A percentile compares a stretch with the other conserved stretches of the same genome.
Evolutionary conservation across 2,329 filamentous ascomycete genomes (phyloP).

Genomic region (Aspergillus ibericus): DNA sequence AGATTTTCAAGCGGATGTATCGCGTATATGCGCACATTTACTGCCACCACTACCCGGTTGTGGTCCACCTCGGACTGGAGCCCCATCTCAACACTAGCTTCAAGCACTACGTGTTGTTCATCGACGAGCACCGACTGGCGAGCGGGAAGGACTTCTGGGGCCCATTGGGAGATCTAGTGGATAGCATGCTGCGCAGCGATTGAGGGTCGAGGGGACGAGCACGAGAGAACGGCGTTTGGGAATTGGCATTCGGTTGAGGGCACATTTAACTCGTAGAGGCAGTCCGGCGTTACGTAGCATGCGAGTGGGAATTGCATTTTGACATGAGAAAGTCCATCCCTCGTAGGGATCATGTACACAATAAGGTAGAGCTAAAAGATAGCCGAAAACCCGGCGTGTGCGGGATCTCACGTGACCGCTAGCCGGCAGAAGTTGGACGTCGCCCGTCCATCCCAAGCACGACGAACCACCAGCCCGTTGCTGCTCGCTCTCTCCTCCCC

Average conservation of each 20-base stretch:
- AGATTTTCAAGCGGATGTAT: slow-evolving; percentile 99
- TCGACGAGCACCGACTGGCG: slow-evolving; percentile 91
- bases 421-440: slow-evolving; percentile 28
- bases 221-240: slow-evolving; percentile 16
- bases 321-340: neutral
- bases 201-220: slow-evolving; percentile 42
- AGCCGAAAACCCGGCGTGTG: slow-evolving; percentile 28
- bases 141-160: slow-evolving; percentile 98
- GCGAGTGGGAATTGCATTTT: neutral
- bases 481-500: slow-evolving; percentile 19
- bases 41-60: slow-evolving; percentile 98
- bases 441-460: slow-evolving; percentile 17
- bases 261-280: slow-evolving; percentile 4
- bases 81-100: slow-evolving; percentile 98
- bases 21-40: slow-evolving; percentile 99
- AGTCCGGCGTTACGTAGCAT: slow-evolving; percentile 4
- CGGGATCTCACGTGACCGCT: slow-evolving; percentile 30
- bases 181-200: slow-evolving; percentile 96
- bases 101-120: slow-evolving; percentile 99
- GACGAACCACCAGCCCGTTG: slow-evolving; percentile 14
- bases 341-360: no score
- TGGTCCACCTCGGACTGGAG: slow-evolving; percentile 91
- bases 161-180: slow-evolving; percentile 88
- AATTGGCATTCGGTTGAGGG: slow-evolving; percentile 15
- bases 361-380: neutral